Base-by-base conservation (phyloP, 2,329 filamentous ascomycete genomes). In the Penicillium fuscoglaucum region DNA sequence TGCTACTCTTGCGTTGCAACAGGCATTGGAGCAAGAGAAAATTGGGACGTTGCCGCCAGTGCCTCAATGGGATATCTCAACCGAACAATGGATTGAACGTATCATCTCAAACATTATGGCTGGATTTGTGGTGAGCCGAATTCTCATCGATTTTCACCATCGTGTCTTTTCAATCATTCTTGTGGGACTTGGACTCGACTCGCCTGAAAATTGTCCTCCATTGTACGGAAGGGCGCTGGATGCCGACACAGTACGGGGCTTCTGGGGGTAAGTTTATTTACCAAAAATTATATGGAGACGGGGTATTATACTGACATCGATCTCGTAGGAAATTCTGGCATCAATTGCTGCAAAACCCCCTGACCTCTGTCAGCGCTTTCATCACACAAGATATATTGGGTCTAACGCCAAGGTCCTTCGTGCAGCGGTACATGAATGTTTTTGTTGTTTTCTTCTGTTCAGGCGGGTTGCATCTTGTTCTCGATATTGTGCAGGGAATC, bases 361-460 rank as follows among this genome's bases (percentile, higher is more conserved):
- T 68, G 39, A 63, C 63, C 8, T 56, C 63, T 12, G 15, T 64
- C n/a, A 63, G 64, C 35, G 57, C 19, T 1, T 67, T 58, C 41
- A 35, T 68, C 24, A 61, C 62, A 13, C 44, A 46, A 8, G 43
- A 58, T 26, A 24, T 70, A 13, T 35, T 70, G 6, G 37, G 35
- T 6, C 60, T 68, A 3, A 57, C 48, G n/a, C 59, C 57, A 29
- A 29, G 6, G 9, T 70, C 66, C 0, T 28, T 64, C 1, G 2
- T 68, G 0, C 61, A 68, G 37, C 62, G 68, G 3, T 72, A 72
- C 29, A 58, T 58, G 15, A 70, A 70, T 24, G 49, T 70, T 15
- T 61, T 70, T 26, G 13, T 70, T 15, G 65, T 70, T 3, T 73
- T 72, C 52, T 47, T 62, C 3, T 37, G 67, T 0, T 73, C 71